Evolutionary conservation across 192 early-diverging fungal genomes (phyloP).

Genomic region (Chytriomyces sp.): DNA sequence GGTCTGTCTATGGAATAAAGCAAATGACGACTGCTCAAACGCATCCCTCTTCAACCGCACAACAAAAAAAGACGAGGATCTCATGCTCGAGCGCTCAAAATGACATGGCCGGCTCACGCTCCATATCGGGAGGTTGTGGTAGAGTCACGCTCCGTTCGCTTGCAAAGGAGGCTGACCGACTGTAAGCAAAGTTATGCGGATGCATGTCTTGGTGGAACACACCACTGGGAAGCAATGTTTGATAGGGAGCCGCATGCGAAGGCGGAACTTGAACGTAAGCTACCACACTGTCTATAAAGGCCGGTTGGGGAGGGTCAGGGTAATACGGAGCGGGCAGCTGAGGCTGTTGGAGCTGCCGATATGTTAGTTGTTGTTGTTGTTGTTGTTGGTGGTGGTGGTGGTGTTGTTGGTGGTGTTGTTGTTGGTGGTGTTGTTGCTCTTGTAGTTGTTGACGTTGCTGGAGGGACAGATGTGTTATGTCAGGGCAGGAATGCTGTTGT

Average conservation of each 20-base stretch:
- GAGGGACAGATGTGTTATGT: not conserved
- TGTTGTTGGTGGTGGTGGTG: not conserved
- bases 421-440: not conserved
- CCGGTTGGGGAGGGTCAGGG: not conserved
- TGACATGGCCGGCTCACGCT: not conserved
- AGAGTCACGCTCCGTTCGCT: not conserved
- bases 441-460: not conserved
- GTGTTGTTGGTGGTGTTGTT: not conserved
- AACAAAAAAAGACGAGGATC: not conserved
- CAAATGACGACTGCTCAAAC: not conserved
- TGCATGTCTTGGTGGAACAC: not conserved
- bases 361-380: not conserved
- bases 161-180: not conserved
- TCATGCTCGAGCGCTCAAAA: not conserved
- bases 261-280: not conserved
- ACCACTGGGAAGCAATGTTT: not conserved
- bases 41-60: not conserved
- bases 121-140: not conserved
- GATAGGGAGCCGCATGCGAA: too few relatives aligned
- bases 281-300: too few relatives aligned
- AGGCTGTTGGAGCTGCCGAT: not conserved
- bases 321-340: not conserved
- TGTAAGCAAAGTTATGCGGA: too few relatives aligned
- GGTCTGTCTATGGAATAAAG: not conserved
- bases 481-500: not conserved